phyloP scores from a whole-genome alignment of 108 stramenopile species.

The Schizochytrium sp. region DNA sequence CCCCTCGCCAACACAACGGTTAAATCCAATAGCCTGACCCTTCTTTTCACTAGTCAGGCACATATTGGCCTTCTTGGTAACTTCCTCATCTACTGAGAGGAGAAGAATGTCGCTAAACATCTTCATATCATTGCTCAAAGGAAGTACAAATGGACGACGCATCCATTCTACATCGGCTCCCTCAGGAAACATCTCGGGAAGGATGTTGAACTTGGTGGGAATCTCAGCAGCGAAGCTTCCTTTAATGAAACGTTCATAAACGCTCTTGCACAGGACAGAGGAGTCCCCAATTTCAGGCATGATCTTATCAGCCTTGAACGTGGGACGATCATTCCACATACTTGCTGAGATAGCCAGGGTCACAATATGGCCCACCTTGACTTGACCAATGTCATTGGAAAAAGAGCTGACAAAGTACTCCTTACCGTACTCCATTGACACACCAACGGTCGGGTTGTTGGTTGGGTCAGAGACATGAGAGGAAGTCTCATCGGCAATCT shows the following conservation, averaged over 20 bases:
- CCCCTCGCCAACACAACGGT: background rate
- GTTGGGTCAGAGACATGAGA: too few species aligned
- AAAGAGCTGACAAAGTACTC: background rate
- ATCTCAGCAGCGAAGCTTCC: background rate
- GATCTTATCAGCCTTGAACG: background rate
- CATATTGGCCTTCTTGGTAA: too few species aligned
- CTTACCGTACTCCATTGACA: background rate
- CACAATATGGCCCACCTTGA: background rate
- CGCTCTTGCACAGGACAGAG: background rate
- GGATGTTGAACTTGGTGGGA: background rate
- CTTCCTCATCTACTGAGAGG: too few species aligned
- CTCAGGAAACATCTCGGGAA: background rate
- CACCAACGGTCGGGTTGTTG: too few species aligned
- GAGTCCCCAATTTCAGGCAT: background rate
- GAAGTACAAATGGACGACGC: background rate
- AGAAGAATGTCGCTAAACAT: too few species aligned
- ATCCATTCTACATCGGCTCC: background rate
- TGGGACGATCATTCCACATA: background rate
- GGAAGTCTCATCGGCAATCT: too few species aligned
- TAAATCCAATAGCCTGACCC: background rate
- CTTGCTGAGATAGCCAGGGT: background rate
- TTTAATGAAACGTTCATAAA: background rate
- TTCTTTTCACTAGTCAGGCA: too few species aligned
- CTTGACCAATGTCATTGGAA: background rate
- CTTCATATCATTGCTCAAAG: background rate